phyloP scores from a whole-genome alignment of 1,284 basidiomycete genomes.

The Abortiporus biennis region DNA sequence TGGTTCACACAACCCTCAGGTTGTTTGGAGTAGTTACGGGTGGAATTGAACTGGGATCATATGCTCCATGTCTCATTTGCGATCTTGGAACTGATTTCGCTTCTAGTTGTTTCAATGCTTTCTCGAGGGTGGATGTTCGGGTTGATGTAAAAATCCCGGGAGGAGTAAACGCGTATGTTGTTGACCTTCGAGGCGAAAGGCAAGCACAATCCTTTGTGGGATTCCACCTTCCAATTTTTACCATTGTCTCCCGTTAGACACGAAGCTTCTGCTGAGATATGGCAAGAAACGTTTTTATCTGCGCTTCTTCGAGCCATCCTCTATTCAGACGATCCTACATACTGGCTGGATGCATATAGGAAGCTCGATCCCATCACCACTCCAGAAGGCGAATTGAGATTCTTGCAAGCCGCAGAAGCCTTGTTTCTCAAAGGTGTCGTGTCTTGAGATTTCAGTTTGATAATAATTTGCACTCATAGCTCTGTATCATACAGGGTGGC shows the following conservation, averaged over 20 bases:
- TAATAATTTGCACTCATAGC: constrained; percentile 1
- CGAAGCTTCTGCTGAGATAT: constrained; percentile 87
- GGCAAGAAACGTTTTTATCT: constrained; percentile 97
- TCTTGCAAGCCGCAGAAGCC: constrained; percentile 87
- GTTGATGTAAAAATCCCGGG: constrained; percentile 99
- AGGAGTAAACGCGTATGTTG: constrained; percentile 91
- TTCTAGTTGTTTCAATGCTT: constrained; percentile 92
- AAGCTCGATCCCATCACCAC: constrained; percentile 94
- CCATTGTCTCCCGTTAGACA: too few relatives aligned
- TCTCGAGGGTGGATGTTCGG: constrained; percentile 93
- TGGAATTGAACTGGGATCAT: too few relatives aligned
- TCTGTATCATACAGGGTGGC: constrained; percentile 72
- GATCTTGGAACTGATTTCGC: neutral
- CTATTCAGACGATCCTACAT: constrained; percentile 93
- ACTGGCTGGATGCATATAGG: constrained; percentile 89
- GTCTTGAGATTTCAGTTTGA: neutral
- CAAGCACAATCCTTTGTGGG: too few relatives aligned
- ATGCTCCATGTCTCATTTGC: neutral
- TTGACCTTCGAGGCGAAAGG: constrained; percentile 93
- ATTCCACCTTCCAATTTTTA: too few relatives aligned
- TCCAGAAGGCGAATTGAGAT: constrained; percentile 84
- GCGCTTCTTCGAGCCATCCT: constrained; percentile 88
- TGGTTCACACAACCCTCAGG: too few relatives aligned
- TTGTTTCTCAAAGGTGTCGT: constrained; percentile 82
- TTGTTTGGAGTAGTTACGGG: too few relatives aligned